These are phyloP conservation scores for Pichia cephalocereana DNA, from an alignment of 805 yeast genomes.

Conservation along the genomic window DNA sequence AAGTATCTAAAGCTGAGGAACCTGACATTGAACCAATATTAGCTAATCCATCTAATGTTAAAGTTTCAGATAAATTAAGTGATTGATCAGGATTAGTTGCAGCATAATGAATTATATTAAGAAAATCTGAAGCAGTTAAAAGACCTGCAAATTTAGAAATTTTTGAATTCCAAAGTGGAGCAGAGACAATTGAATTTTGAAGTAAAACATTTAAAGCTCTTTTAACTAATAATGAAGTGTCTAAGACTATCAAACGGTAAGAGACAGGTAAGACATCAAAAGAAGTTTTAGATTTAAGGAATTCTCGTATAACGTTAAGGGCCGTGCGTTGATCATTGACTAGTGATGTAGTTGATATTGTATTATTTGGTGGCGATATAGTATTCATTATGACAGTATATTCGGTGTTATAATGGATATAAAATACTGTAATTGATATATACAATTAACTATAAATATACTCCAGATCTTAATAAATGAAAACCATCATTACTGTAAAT, in stretches of 20 bases:
- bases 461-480: no score
- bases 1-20: constrained; percentile 70
- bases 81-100: constrained; percentile 78
- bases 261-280: constrained; percentile 96
- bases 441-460: no score
- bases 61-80: constrained; percentile 67
- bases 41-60: constrained; percentile 75
- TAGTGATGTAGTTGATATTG: background rate
- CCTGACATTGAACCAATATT: constrained; percentile 85
- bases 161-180: constrained; percentile 93
- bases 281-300: constrained; percentile 82
- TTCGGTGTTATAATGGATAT: no score
- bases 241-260: constrained; percentile 85
- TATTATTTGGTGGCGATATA: background rate
- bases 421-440: no score
- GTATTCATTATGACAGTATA: no score
- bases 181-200: constrained; percentile 91
- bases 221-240: constrained; percentile 81
- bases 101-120: constrained; percentile 84
- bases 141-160: constrained; percentile 90
- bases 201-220: constrained; percentile 81
- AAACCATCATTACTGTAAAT: no score
- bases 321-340: constrained; percentile 59
- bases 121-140: constrained; percentile 84
- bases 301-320: constrained; percentile 70